Evolutionary conservation across 257 asterid genomes (phyloP).

Genomic region (Paulownia fortunei): DNA sequence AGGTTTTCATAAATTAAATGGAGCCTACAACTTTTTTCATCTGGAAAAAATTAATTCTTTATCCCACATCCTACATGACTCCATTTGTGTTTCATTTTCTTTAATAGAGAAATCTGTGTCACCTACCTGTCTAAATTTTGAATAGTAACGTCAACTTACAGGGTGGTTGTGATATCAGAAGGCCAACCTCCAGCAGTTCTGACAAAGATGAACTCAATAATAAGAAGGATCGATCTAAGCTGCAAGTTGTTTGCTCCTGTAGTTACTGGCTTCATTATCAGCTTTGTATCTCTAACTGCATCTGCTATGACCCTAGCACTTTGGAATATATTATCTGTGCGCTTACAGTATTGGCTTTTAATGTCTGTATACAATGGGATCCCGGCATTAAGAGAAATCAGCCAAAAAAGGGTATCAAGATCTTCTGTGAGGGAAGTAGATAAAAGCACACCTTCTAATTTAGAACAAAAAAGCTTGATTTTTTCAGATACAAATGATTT

Average conservation of each 20-base stretch:
- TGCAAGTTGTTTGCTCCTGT: conserved; percentile 91
- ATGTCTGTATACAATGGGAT: conserved; percentile 75
- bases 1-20: too few relatives aligned
- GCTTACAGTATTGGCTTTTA: conserved; percentile 78
- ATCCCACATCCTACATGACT: too few relatives aligned
- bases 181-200: conserved; percentile 61
- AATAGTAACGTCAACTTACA: conserved; percentile 34
- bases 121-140: too few relatives aligned
- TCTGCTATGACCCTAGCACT: conserved; percentile 72
- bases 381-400: conserved; percentile 61
- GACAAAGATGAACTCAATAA: conserved; percentile 79
- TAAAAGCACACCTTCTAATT: conserved; percentile 33
- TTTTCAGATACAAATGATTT: conserved; percentile 21
- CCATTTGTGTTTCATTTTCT: too few relatives aligned
- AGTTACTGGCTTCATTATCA: conserved; percentile 75
- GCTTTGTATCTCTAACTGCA: conserved; percentile 77
- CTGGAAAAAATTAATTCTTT: too few relatives aligned
- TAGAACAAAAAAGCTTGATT: conserved; percentile 34
- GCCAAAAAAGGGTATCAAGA: conserved; percentile 45
- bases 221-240: conserved; percentile 77
- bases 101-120: not conserved
- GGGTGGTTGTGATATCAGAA: conserved; percentile 94
- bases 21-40: too few relatives aligned
- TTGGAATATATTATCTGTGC: conserved; percentile 74
- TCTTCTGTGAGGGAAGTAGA: conserved; percentile 33